Evolutionary conservation across 1,284 basidiomycete species (phyloP).

Genomic region (Naganishia albida): DNA sequence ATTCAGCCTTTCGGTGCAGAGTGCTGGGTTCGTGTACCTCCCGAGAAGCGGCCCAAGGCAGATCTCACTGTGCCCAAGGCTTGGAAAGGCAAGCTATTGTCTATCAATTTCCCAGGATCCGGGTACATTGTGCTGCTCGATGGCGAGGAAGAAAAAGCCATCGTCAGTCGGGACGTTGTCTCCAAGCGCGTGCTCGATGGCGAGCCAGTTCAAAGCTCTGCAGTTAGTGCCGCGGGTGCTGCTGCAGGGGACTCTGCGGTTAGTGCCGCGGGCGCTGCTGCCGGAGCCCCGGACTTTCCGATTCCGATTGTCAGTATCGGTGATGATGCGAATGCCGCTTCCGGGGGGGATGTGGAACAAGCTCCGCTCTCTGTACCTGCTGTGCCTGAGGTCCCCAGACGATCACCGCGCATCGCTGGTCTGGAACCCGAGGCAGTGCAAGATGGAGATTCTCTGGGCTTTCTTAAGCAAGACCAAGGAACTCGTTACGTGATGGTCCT

Average conservation of each 20-base stretch:
- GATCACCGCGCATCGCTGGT: neutral
- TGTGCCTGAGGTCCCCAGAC: neutral
- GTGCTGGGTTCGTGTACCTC: constrained; percentile 25
- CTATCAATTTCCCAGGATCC: neutral
- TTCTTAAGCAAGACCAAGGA: constrained; percentile 1
- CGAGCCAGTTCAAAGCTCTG: neutral
- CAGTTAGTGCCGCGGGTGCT: neutral
- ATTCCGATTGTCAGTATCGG: neutral
- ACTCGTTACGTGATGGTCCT: neutral
- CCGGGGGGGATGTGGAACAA: neutral
- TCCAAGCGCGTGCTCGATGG: constrained; percentile 11
- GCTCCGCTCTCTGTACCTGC: neutral
- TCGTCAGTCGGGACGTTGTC: constrained; percentile 18
- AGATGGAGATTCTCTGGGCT: constrained; percentile 6
- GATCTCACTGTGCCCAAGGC: constrained; percentile 28
- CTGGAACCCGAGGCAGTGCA: neutral
- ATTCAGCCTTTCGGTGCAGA: constrained; percentile 30
- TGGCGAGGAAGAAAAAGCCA: neutral
- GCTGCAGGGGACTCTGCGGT: neutral
- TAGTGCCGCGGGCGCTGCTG: neutral
- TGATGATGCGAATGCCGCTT: neutral
- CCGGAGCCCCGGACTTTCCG: neutral
- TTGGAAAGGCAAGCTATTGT: constrained; percentile 4
- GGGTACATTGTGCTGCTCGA: constrained; percentile 19
- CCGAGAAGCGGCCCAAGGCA: constrained; percentile 17